phyloP scores from a whole-genome alignment of 2,329 filamentous ascomycete genomes.

The Thielaviopsis euricoi region DNA sequence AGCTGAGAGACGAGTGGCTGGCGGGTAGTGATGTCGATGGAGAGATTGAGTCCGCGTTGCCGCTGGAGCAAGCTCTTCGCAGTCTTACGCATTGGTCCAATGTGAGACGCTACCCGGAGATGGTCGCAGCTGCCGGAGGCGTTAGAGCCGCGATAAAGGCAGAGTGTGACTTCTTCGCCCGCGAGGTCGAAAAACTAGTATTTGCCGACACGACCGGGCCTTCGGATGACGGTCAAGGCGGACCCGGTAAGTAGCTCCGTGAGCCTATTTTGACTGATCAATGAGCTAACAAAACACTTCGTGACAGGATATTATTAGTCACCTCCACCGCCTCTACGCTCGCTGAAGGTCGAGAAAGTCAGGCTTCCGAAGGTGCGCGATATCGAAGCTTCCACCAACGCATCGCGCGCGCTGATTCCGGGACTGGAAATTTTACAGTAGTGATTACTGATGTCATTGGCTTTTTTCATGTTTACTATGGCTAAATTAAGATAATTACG shows the following conservation, averaged over 20 bases:
- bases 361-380: no score
- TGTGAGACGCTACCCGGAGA: slow-evolving; percentile 62
- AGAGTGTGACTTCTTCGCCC: slow-evolving; percentile 60
- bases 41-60: slow-evolving; percentile 83
- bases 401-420: no score
- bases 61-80: slow-evolving; percentile 77
- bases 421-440: no score
- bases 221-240: slow-evolving; percentile 4
- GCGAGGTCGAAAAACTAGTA: slow-evolving; percentile 60
- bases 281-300: background rate
- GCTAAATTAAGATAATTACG: no score
- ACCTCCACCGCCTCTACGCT: background rate
- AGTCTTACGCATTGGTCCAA: slow-evolving; percentile 93
- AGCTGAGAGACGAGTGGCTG: slow-evolving; percentile 89
- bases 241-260: background rate
- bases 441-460: no score
- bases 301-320: slow-evolving; percentile 2
- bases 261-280: background rate
- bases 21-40: slow-evolving; percentile 81
- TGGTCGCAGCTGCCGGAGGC: slow-evolving; percentile 42
- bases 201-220: slow-evolving; percentile 15
- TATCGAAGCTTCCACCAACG: no score
- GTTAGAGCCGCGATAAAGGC: slow-evolving; percentile 7
- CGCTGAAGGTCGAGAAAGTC: no score
- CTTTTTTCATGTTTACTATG: no score